Conservation (phyloP, 2,329 filamentous ascomycete species). For the Coniochaeta hoffmannii region DNA sequence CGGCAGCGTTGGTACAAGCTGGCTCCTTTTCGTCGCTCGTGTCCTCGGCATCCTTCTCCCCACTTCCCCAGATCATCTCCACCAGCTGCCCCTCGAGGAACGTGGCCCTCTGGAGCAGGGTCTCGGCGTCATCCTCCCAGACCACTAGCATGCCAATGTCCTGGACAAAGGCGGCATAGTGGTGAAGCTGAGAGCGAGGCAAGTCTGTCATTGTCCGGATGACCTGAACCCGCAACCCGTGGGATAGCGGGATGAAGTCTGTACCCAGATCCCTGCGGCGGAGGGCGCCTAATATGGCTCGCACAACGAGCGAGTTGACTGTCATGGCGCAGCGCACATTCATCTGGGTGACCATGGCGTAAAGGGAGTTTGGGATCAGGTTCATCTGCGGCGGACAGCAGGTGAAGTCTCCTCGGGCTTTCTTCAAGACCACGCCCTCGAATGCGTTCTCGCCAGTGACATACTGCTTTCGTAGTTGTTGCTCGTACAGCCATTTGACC, state of each 20-base stretch:
- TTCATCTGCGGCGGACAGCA: conserved; percentile 30
- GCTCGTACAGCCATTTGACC: conserved; percentile 56
- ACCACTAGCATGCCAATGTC: conserved; percentile 52
- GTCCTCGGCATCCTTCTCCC: conserved; percentile 29
- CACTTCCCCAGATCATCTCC: conserved; percentile 48
- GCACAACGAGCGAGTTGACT: conserved; percentile 56
- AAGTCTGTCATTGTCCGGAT: conserved; percentile 49
- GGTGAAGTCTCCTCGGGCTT: conserved; percentile 26
- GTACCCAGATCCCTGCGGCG: conserved; percentile 31
- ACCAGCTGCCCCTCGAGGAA: conserved; percentile 46
- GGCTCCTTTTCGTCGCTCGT: conserved; percentile 31
- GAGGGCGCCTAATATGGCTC: conserved; percentile 42
- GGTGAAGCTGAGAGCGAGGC: conserved; percentile 53
- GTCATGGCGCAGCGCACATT: conserved; percentile 56
- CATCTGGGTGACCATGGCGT: conserved; percentile 27
- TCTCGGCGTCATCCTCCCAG: conserved; percentile 56
- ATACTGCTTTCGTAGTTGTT: conserved; percentile 46
- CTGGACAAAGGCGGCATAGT: conserved; percentile 58
- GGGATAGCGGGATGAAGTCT: conserved; percentile 49
- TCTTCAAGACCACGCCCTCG: conserved; percentile 33
- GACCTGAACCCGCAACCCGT: conserved; percentile 54
- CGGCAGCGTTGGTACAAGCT: conserved; percentile 25
- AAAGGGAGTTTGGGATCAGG: conserved; percentile 25
- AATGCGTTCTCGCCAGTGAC: conserved; percentile 26
- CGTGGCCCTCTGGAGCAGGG: conserved; percentile 42